Percentiles rank a stretch among this genome's conserved stretches.
Evolutionary conservation across 148 eudicot species (phyloP).

Genomic region (Rhododendron simsii): DNA sequence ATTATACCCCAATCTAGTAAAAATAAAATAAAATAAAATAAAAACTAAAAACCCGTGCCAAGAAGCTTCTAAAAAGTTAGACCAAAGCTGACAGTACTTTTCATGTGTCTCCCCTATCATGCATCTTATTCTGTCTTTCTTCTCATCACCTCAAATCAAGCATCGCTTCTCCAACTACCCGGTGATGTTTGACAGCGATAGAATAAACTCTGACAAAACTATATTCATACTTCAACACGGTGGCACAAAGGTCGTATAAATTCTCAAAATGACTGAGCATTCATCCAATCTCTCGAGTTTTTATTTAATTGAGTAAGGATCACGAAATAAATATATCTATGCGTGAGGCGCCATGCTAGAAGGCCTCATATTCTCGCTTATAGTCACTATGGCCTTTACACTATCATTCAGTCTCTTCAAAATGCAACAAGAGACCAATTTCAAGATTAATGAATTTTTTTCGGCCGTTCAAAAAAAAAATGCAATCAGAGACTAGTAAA

Average conservation of each 20-base stretch:
- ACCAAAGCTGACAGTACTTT: no score
- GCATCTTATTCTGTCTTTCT: no score
- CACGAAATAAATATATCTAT: no score
- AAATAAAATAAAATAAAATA: no score
- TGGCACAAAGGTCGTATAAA: neutral
- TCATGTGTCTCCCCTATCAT: no score
- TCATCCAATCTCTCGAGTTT: neutral
- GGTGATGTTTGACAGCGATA: neutral
- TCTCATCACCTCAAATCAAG: no score
- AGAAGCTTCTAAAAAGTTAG: no score
- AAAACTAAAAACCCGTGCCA: no score
- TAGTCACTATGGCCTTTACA: neutral
- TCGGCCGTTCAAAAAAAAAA: neutral
- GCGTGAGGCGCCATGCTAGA: neutral
- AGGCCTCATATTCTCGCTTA: neutral
- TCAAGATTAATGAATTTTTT: no score
- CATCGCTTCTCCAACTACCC: no score
- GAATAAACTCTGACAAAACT: neutral
- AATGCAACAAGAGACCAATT: neutral
- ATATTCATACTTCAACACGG: neutral
- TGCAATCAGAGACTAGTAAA: neutral
- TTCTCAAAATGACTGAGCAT: no score
- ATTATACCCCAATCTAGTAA: no score
- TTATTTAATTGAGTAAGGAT: neutral
- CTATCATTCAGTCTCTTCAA: neutral